Base-by-base conservation (phyloP, 225 moss, liverwort and hornwort species). In the Takakia lepidozioides region DNA sequence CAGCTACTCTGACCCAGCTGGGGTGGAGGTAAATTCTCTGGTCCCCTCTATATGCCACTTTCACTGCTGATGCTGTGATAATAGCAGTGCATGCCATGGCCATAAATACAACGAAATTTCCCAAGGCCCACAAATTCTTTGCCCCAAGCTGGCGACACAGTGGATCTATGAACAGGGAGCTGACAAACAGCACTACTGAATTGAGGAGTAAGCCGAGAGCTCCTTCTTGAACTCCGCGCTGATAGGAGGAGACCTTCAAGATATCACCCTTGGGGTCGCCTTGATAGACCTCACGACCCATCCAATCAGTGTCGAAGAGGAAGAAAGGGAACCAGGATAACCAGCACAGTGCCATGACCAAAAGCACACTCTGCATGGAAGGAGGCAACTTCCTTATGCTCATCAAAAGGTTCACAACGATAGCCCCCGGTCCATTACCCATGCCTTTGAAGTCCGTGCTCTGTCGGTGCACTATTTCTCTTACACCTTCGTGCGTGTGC, bases 341-440 rank as follows among this genome's bases (percentile, higher is more conserved):
- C 78, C 72, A 78, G 42, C 72, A 78, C 24, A 72, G 62, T n/a
- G 68, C 72, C 78, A 78, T 78, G n/a, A 72, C 78, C 21, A 66
- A 18, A 8, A 78, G 68, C 49, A 78, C 78, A 24, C 48, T 41
- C 43, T 55, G 68, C 78, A 78, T 78, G 20, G 72, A 45, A 15
- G 64, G 10, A 19, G 78, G 78, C 9, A 78, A 61, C 46, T 64
- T 56, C 46, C 72, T 64, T 15, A 78, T 28, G 51, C 78, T 68
- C 4, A 56, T 58, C 38, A 78, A 39, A 18, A 78, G 52, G 42
- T 73, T 78, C 52, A 72, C 47, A 42, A 78, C 51, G 2, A 72
- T 45, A 19, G 72, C 39, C 38, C 72, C 78, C 24, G 58, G 68
- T 58, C 68, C 57, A 35, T 50, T 62, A 18, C 64, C 56, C 20